Evolutionary conservation across 2,329 filamentous ascomycete genomes (phyloP).

Genomic region (Pseudogymnoascus destructans): DNA sequence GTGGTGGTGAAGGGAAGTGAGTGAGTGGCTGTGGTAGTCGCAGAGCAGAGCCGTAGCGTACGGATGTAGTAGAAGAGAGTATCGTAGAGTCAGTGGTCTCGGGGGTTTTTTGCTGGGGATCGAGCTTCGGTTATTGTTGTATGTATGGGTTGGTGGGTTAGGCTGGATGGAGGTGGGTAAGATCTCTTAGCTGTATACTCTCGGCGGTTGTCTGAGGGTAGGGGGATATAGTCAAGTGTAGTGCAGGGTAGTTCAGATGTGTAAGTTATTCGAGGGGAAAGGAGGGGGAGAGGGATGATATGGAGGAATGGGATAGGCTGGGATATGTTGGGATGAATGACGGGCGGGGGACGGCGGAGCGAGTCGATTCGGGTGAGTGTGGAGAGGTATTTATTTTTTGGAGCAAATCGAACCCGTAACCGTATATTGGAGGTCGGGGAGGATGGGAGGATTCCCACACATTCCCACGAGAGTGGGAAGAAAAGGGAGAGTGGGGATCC

Average conservation of each 20-base stretch:
- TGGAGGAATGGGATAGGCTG: slow-evolving; percentile 8
- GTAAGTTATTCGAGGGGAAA: slow-evolving; percentile 17
- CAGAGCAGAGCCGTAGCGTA: background rate
- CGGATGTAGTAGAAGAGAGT: background rate
- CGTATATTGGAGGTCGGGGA: background rate
- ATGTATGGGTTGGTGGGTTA: background rate
- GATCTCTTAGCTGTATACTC: too few relatives aligned
- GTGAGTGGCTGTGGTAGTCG: background rate
- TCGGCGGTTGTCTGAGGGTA: too few relatives aligned
- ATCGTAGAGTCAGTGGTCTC: background rate
- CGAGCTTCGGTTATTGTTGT: background rate
- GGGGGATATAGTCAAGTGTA: slow-evolving; percentile 12
- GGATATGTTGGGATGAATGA: slow-evolving; percentile 10
- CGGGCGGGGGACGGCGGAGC: background rate
- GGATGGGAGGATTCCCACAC: background rate
- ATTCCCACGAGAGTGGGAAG: background rate
- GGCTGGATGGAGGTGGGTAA: background rate
- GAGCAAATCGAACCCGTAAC: background rate
- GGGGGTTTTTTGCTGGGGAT: background rate
- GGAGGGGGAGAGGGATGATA: slow-evolving; percentile 15
- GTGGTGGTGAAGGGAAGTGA: background rate
- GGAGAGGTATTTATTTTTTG: background rate
- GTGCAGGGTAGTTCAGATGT: slow-evolving; percentile 14
- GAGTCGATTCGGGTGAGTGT: slow-evolving; percentile 9
- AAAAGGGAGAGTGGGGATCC: background rate